phyloP scores from a whole-genome alignment of 495 filamentous ascomycete genomes.

The Tetracladium marchalianum region DNA sequence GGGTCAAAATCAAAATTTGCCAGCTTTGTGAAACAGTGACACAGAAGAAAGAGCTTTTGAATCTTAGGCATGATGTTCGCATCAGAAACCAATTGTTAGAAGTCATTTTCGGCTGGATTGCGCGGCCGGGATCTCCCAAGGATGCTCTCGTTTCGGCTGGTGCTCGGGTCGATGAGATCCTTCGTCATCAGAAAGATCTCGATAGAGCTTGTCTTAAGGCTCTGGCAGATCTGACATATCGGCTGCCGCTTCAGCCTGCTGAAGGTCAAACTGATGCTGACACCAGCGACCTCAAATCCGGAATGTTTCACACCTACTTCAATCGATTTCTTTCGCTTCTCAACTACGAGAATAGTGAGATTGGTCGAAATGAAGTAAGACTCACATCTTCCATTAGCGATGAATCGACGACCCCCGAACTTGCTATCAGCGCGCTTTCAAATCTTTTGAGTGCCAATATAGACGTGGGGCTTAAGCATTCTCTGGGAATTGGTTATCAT shows the following conservation, averaged over 20 bases:
- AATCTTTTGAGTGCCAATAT: constrained; percentile 60
- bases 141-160: constrained; percentile 10
- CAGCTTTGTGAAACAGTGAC: constrained; percentile 53
- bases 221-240: constrained; percentile 51
- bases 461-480: constrained; percentile 57
- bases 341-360: constrained; percentile 40
- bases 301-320: constrained; percentile 61
- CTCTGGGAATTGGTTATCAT: constrained; percentile 54
- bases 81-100: constrained; percentile 55
- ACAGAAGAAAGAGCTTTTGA: constrained; percentile 54
- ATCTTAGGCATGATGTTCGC: constrained; percentile 53
- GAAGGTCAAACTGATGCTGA: constrained; percentile 51
- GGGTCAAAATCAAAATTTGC: constrained; percentile 58
- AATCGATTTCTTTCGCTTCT: constrained; percentile 51
- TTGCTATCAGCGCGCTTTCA: constrained; percentile 53
- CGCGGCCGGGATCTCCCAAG: constrained; percentile 38
- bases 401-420: constrained; percentile 36
- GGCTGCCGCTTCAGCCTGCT: constrained; percentile 51
- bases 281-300: constrained; percentile 49
- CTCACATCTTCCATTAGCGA: constrained; percentile 17
- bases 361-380: constrained; percentile 29
- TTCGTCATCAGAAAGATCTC: constrained; percentile 47
- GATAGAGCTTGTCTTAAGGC: constrained; percentile 52
- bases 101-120: constrained; percentile 56
- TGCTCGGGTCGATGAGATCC: constrained; percentile 38